Percentiles rank a stretch among this genome's conserved stretches.
Evolutionary conservation across 441 rosid genomes (phyloP).

Genomic region (Erysimum cheiri): DNA sequence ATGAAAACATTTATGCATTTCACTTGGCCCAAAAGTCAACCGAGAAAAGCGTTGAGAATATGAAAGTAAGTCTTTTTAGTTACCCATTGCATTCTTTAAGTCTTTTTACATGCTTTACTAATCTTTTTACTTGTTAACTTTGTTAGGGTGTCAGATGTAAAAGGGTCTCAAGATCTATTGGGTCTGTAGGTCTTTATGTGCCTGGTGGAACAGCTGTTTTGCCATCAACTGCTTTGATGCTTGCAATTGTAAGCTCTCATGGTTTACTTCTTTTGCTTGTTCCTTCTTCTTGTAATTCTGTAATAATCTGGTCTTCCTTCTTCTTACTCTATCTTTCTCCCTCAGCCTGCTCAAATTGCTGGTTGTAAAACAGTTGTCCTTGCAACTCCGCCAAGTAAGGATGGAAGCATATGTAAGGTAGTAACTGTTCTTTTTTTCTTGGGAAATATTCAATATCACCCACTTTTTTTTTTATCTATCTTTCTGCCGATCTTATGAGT

Average conservation of each 20-base stretch:
- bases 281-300: constrained; percentile 12
- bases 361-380: constrained; percentile 90
- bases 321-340: constrained; percentile 22
- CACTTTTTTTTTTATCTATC: background rate
- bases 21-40: constrained; percentile 79
- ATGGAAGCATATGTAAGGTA: constrained; percentile 96
- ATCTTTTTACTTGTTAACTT: constrained; percentile 1
- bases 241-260: constrained; percentile 71
- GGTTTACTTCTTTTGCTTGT: constrained; percentile 11
- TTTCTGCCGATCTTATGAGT: constrained; percentile 4
- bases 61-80: constrained; percentile 62
- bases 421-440: background rate
- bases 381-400: constrained; percentile 88
- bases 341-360: constrained; percentile 96
- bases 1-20: constrained; percentile 84
- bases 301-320: constrained; percentile 27
- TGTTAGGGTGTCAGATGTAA: constrained; percentile 91
- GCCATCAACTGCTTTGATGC: constrained; percentile 97
- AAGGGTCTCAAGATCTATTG: constrained; percentile 85
- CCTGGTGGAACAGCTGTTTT: constrained; percentile 97
- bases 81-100: constrained; percentile 27
- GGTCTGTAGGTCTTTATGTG: constrained; percentile 93
- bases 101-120: background rate
- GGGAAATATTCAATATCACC: background rate
- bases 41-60: constrained; percentile 73